Evolutionary conservation across 805 yeast genomes (phyloP), one percentile per base, ranked within the genome.

Genomic region (Kuraishia cidri): DNA sequence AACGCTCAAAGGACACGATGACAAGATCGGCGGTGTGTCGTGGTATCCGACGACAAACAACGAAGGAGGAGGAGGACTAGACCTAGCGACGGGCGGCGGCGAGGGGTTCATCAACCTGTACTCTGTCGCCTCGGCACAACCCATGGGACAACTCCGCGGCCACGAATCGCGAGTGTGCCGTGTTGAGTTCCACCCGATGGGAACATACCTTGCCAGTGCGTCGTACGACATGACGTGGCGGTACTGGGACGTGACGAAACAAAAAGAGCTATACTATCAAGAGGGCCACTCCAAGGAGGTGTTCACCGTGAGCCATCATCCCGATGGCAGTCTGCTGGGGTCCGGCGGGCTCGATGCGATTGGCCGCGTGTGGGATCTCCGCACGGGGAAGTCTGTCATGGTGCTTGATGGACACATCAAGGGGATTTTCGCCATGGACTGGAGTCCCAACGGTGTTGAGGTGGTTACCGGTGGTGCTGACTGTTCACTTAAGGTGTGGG

Each of bases 211-310:
- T 1, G 82, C 77, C 0, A 68, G 84, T 8, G 80, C 94, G 0
- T 87, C 96, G 0, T 79, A 69, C 46, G 97, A 90, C 54, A 66
- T 65, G 41, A 84, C 95, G 0, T 90, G 96, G 96, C 69, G 85
- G 38, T 51, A 85, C 3, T 88, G 95, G 95, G 96, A 90, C 52
- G 41, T 75, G 0, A 56, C 58, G 9, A 68, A 62, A 4, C 52
- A 54, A 11, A 48, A 48, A 20, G 75, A 75, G 33, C 46, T 90
- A 5, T 58, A 72, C 26, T 62, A 72, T 37, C 97, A 90, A 51
- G 95, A 85, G 48, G 96, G 97, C 0, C 97, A 90, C 48, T 60
- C 82, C 1, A 78, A 75, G 44, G 92, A 76, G 36, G 77, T 87
- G 0, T 75, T 71, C 38, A 47, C 75, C 0, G 51, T 82, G 3